Evolutionary conservation across 176 grass and related monocot species (phyloP), one percentile per base, ranked within the genome.

Genomic region (Ampelocalamus luodianensis): DNA sequence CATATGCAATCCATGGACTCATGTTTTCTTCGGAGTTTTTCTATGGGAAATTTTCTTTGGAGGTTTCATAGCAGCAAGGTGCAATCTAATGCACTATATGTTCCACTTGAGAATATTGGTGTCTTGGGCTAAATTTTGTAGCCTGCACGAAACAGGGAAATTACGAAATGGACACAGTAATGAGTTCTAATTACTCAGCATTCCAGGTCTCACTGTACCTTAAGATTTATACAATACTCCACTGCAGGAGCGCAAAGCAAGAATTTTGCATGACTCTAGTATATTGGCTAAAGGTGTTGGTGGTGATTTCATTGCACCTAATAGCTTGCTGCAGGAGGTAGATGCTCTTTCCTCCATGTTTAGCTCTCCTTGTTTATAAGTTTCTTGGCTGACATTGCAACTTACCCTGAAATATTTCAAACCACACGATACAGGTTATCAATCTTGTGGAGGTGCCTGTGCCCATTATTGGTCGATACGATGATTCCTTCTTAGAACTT

Each of bases 401-500:
- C 24, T 32, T 64, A 84, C 67, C 60, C 68, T 54, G 42, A 55
- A 50, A 53, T 51, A 67, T 90, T 82, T 71, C 15, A 51, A 83
- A 79, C 29, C 62, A 44, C 70, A 80, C 38, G 14, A 46, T 58
- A 8, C 80, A 98, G 96, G 93, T 95, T 93, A 66, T 93, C 24
- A 98, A 95, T 92, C 93, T 98, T 74, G 93, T 98, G 1, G 96
- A 98, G 74, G 87, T 87, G 0, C 96, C 96, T 77, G 39, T 92
- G 83, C 87, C 96, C 34, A 98, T 98, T 86, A 89, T 98, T 82
- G 96, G 96, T 48, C 82, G 18, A 90, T 95, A 89, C 63, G 91
- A 98, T 83, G 82, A 90, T 83, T 92, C 89, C 68, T 98, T 98
- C 83, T 92, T 98, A 87, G 93, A 93, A 76, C 93, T 98, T 76